Evolutionary conservation across 371 early-diverging fungal species (phyloP), one percentile per base, ranked within the genome.

Genomic region (Conidiobolus incongruus): DNA sequence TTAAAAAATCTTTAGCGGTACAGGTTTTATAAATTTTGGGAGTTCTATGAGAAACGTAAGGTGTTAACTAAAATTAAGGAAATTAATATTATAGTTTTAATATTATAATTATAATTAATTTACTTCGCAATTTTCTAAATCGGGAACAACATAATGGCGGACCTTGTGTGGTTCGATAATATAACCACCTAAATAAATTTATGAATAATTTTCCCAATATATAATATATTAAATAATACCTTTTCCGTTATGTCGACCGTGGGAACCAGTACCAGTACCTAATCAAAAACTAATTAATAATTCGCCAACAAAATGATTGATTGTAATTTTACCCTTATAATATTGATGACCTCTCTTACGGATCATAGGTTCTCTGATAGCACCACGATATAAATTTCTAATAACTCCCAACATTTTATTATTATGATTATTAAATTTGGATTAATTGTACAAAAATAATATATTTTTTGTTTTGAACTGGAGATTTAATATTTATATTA

Each of bases 251-350:
- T 81, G 82, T 52, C 74, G 68, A 56, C 84, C 84, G 73, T 76
- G 81, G 38, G 82, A 68, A 50, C 84, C 84, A 35, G 72, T 66
- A 40, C 81, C 71, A 48, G 76, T 83, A 55, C 81, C 81, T 80
- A 57, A 23, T 20, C 24, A 38, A 35, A 22, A 24, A 13, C 23
- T 15, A 38, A 13, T 17, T 10, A 23, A 26, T 48, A n/a, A 35
- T 32, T 30, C 19, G 0, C 10, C 33, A 23, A 38, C 12, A 23
- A 40, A 33, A n/a, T n/a, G n/a, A n/a, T n/a, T n/a, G n/a, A n/a
- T n/a, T n/a, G 10, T 21, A 17, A 16, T 19, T 35, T 35, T 58
- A 73, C 83, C 84, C 60, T 84, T 84, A 56, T 81, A 84, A 48
- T 65, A 77, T 52, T 84, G 75, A 52, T 71, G 79, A 21, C 84